phyloP scores from a whole-genome alignment of 2,329 filamentous ascomycete genomes.

The Lecanicillium sp. region DNA sequence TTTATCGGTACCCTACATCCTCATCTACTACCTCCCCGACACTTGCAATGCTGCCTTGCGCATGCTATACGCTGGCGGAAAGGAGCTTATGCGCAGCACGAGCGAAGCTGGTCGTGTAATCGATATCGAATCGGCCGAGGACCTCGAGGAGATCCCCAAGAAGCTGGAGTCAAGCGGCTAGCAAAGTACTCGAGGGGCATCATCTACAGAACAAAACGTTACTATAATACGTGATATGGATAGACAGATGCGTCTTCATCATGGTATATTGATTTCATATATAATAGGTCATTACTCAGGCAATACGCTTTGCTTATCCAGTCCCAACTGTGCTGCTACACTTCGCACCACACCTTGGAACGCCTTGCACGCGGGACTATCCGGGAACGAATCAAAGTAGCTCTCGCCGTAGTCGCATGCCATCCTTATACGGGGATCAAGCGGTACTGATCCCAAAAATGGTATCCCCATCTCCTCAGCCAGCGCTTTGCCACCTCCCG shows the following conservation, averaged over 20 bases:
- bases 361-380: constrained; percentile 81
- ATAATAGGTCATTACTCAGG: constrained; percentile 26
- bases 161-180: constrained; percentile 36
- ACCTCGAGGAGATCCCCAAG: constrained; percentile 71
- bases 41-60: constrained; percentile 81
- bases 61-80: constrained; percentile 94
- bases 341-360: constrained; percentile 72
- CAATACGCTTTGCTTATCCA: constrained; percentile 47
- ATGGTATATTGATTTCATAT: constrained; percentile 10
- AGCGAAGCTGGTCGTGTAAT: constrained; percentile 83
- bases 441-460: constrained; percentile 80
- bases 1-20: constrained; percentile 82
- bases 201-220: background rate
- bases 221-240: constrained; percentile 4
- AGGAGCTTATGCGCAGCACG: constrained; percentile 90
- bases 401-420: constrained; percentile 96
- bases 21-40: constrained; percentile 88
- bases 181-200: too few species aligned
- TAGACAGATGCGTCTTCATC: constrained; percentile 10
- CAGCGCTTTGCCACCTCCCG: constrained; percentile 72
- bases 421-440: constrained; percentile 93
- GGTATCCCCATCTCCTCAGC: constrained; percentile 82
- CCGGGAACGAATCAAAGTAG: constrained; percentile 88
- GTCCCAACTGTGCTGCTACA: constrained; percentile 57
- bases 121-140: constrained; percentile 73